Conservation (phyloP, 352 stramenopile species). For the Pythium vanterpoolii region DNA sequence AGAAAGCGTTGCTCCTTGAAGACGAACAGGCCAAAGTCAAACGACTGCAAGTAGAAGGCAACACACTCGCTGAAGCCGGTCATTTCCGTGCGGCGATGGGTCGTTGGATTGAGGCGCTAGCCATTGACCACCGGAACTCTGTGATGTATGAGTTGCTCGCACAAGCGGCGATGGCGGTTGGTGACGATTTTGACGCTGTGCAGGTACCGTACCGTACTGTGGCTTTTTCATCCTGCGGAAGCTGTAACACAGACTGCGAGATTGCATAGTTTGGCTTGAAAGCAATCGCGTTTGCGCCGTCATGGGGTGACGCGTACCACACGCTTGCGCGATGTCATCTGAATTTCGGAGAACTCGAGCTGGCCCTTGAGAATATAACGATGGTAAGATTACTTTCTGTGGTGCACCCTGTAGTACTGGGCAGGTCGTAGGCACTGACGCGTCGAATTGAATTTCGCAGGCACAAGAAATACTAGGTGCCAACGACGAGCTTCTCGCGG, state of each 20-base stretch:
- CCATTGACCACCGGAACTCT: slow-evolving; percentile 40
- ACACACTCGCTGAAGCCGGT: slow-evolving; percentile 63
- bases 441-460: slow-evolving; percentile 19
- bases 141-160: slow-evolving; percentile 65
- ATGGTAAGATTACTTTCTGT: slow-evolving; percentile 29
- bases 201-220: too few species aligned
- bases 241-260: background rate
- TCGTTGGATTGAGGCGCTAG: slow-evolving; percentile 61
- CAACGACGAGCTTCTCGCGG: slow-evolving; percentile 42
- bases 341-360: slow-evolving; percentile 75
- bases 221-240: too few species aligned
- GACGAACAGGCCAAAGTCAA: slow-evolving; percentile 50
- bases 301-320: slow-evolving; percentile 66
- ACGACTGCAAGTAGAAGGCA: slow-evolving; percentile 72
- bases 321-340: slow-evolving; percentile 68
- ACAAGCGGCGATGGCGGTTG: slow-evolving; percentile 64
- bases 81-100: slow-evolving; percentile 60
- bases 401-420: background rate
- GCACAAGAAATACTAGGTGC: slow-evolving; percentile 39
- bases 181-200: slow-evolving; percentile 75
- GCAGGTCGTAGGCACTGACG: background rate
- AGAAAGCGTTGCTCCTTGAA: slow-evolving; percentile 42
- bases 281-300: slow-evolving; percentile 46
- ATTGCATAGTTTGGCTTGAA: slow-evolving; percentile 43
- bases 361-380: slow-evolving; percentile 47